phyloP scores from a whole-genome alignment of 768 basidiomycete species.

The Auricularia heimuer region DNA sequence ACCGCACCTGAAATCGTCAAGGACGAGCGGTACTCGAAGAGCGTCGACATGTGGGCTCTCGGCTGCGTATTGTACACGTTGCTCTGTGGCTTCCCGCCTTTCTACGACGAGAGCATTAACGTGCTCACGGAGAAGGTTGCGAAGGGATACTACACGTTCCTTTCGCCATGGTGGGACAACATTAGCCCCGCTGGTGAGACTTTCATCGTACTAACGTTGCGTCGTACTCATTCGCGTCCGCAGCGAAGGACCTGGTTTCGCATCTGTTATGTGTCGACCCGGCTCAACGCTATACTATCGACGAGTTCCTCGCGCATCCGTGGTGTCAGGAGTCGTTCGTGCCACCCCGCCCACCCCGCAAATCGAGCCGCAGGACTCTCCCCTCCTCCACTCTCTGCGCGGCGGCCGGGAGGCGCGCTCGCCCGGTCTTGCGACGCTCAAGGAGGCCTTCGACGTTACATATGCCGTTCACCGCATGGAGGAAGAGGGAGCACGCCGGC shows the following conservation, averaged over 20 bases:
- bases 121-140: slow-evolving; percentile 98
- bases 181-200: slow-evolving; percentile 66
- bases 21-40: slow-evolving; percentile 92
- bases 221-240: slow-evolving; percentile 7
- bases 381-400: slow-evolving; percentile 71
- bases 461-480: slow-evolving; percentile 99
- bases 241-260: slow-evolving; percentile 91
- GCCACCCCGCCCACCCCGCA: slow-evolving; percentile 57
- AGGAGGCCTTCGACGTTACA: slow-evolving; percentile 97
- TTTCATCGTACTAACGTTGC: not conserved
- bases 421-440: slow-evolving; percentile 85
- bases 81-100: slow-evolving; percentile 94
- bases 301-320: slow-evolving; percentile 93
- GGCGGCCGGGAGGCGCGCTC: slow-evolving; percentile 70
- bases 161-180: slow-evolving; percentile 99
- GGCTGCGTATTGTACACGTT: slow-evolving; percentile 99
- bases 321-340: slow-evolving; percentile 76
- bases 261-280: slow-evolving; percentile 95
- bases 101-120: slow-evolving; percentile 98
- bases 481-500: slow-evolving; percentile 85
- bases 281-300: slow-evolving; percentile 90
- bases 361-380: slow-evolving; percentile 70
- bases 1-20: slow-evolving; percentile 99
- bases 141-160: slow-evolving; percentile 92
- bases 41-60: slow-evolving; percentile 99